phyloP scores from a whole-genome alignment of 345 rosid genomes.

The Cardamine chenopodiifolia region DNA sequence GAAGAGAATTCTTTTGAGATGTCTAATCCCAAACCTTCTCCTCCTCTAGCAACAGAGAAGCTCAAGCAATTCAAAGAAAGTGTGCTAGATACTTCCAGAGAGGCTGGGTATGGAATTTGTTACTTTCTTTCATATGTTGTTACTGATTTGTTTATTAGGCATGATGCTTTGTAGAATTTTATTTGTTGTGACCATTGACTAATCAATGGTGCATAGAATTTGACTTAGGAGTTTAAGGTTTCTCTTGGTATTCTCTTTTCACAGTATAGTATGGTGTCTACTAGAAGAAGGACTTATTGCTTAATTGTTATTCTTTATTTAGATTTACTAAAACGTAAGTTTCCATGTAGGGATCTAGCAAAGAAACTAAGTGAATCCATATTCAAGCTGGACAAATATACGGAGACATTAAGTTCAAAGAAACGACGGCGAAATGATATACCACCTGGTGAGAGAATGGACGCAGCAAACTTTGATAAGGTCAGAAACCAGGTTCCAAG shows the following conservation, averaged over 20 bases:
- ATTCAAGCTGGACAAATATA: conserved; percentile 68
- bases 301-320: not conserved
- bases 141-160: not conserved
- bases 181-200: not conserved
- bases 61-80: conserved; percentile 86
- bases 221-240: not conserved
- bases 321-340: conserved; percentile 28
- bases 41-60: conserved; percentile 77
- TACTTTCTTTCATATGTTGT: conserved; percentile 7
- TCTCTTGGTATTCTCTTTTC: not conserved
- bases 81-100: conserved; percentile 72
- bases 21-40: conserved; percentile 58
- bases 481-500: conserved; percentile 68
- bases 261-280: not conserved
- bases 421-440: conserved; percentile 73
- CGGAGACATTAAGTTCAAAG: conserved; percentile 68
- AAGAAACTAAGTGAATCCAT: conserved; percentile 68
- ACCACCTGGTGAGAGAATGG: conserved; percentile 60
- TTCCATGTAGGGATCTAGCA: conserved; percentile 68
- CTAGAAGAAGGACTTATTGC: conserved; percentile 11
- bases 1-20: conserved; percentile 73
- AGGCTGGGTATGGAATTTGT: conserved; percentile 65
- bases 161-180: conserved; percentile 11
- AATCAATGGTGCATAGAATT: not conserved
- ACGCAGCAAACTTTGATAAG: conserved; percentile 59